Conservation (phyloP, 345 rosid genomes). For the Salix koriyanagi region DNA sequence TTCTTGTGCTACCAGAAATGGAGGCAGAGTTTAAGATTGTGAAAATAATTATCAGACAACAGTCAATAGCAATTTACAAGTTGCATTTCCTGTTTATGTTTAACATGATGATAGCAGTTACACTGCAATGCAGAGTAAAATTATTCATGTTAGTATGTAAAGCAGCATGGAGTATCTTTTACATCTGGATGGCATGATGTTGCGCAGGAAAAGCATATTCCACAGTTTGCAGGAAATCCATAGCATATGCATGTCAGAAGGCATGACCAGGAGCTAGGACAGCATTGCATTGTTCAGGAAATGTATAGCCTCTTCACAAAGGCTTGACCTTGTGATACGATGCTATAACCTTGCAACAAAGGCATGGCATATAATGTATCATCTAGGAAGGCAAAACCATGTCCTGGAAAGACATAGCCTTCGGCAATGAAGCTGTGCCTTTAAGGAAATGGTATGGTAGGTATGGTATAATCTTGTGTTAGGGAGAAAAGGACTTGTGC, state of each 20-base stretch:
- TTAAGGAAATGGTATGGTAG: too few species aligned
- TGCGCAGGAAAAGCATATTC: neutral
- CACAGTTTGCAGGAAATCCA: neutral
- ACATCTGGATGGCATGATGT: neutral
- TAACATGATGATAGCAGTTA: neutral
- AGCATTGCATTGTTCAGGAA: neutral
- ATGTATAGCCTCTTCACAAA: neutral
- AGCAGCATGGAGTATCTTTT: neutral
- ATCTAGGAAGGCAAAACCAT: neutral
- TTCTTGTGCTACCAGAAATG: slow-evolving; percentile 3
- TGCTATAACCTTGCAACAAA: neutral
- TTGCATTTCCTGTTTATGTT: too few species aligned
- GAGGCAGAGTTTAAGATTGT: neutral
- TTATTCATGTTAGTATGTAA: neutral
- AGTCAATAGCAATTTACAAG: neutral
- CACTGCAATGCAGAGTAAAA: neutral
- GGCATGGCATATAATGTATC: neutral
- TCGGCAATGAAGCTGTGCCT: too few species aligned
- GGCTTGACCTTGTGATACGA: neutral
- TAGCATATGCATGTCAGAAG: neutral
- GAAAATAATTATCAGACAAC: neutral
- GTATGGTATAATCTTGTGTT: too few species aligned
- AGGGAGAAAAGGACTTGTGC: too few species aligned
- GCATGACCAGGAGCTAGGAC: neutral
- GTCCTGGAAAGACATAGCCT: too few species aligned